A percentile compares a stretch with the other conserved stretches of the same genome.
phyloP scores from a whole-genome alignment of 495 filamentous ascomycete genomes.

The Viridothelium virens region DNA sequence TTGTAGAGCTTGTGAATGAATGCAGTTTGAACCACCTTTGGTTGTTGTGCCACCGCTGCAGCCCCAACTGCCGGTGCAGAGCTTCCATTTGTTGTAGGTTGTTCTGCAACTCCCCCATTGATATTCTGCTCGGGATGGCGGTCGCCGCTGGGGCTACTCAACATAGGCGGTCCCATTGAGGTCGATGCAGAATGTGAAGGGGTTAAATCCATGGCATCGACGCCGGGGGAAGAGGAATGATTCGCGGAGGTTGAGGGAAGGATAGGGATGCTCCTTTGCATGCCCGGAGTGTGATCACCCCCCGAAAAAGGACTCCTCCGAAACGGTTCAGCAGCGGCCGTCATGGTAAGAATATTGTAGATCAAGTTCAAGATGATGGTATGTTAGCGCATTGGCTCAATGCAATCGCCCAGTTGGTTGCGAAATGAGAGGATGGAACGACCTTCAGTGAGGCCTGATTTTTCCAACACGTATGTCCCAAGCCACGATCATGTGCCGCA shows the following conservation, averaged over 20 bases:
- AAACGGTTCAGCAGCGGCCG: conserved; percentile 27
- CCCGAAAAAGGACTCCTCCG: conserved; percentile 31
- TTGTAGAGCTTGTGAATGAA: conserved; percentile 99
- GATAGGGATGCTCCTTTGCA: conserved; percentile 34
- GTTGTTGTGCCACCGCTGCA: conserved; percentile 81
- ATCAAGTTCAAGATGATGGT: not conserved
- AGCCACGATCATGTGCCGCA: not conserved
- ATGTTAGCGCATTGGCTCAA: conserved; percentile 1
- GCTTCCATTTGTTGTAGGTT: conserved; percentile 26
- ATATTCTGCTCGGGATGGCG: conserved; percentile 16
- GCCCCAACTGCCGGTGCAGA: conserved; percentile 44
- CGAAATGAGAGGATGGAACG: not conserved
- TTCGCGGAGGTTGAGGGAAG: conserved; percentile 30
- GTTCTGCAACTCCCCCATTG: conserved; percentile 2
- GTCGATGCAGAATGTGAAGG: conserved; percentile 20
- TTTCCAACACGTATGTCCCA: not conserved
- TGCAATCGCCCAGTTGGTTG: not conserved
- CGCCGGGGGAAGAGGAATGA: conserved; percentile 21
- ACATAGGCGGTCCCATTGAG: conserved; percentile 32
- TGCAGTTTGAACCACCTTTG: conserved; percentile 97
- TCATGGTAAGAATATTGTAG: conserved; percentile 25
- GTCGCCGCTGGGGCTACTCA: conserved; percentile 32
- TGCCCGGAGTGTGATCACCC: conserved; percentile 22
- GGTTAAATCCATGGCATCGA: conserved; percentile 34
- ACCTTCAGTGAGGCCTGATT: not conserved